Evolutionary conservation across 2,329 filamentous ascomycete species (phyloP), one percentile per base, ranked within the genome.

Genomic region (Alternaria alternata): DNA sequence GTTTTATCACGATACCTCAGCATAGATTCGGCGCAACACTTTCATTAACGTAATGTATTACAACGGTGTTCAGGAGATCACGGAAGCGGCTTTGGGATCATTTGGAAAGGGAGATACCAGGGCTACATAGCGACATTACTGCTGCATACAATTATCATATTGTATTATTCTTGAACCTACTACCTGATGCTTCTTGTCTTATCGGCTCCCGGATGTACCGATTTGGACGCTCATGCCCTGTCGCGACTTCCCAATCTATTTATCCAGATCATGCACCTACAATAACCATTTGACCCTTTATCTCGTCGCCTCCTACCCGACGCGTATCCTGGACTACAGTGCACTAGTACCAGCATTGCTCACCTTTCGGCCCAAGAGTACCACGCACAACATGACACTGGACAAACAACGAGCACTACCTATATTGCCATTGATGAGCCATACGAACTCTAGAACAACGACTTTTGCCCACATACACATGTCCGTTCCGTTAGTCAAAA

Each of bases 391-490:
- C 48, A 22, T 41, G 46, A 49, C 42, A 30, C 30, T 30, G 41
- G 11, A 42, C 39, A 24, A 41, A 49, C 52, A 44, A 53, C 46
- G 52, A 59, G 42, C 36, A 57, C 32, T 26, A 16, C 53, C 57
- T 63, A 71, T 69, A 68, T 71, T 56, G 56, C 47, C 28, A 34
- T 73, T 73, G 63, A 74, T 74, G 69, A 74, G 67, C 4, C 56
- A 75, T 66, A 74, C 68, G 69, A 71, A 66, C 51, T 47, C 51
- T 58, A 51, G 58, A 53, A 62, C 64, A 51, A 53, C 59, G 63
- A 46, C 41, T 20, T 28, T 38, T 28, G 20, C 42, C 59, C 38
- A 51, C 57, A 28, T 41, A 48, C 48, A 54, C 54, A 60, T 28
- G 28, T 60, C 57, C 58, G 54, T 65, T 20, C 41, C 42, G 28